phyloP scores from a whole-genome alignment of 2,329 filamentous ascomycete genomes.

The Hymenoscyphus infarciens region DNA sequence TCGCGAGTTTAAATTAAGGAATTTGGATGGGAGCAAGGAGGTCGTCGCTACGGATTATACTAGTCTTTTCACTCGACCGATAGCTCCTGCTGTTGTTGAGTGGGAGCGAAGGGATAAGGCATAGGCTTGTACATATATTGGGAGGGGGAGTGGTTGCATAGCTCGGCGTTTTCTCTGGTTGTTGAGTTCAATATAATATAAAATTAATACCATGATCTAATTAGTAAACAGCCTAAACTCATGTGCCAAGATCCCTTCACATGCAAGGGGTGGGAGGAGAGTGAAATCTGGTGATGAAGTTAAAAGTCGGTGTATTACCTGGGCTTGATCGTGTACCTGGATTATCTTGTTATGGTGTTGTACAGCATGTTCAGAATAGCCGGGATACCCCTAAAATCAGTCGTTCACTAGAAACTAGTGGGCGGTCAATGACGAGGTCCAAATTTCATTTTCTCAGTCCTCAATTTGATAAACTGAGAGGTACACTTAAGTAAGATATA shows the following conservation, averaged over 20 bases:
- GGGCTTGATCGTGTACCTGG: not conserved
- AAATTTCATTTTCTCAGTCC: too few species aligned
- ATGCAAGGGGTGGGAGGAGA: not conserved
- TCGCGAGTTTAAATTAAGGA: constrained; percentile 75
- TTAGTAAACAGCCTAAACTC: not conserved
- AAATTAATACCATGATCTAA: constrained; percentile 20
- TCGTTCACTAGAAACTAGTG: not conserved
- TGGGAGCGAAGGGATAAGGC: constrained; percentile 66
- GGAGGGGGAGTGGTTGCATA: constrained; percentile 21
- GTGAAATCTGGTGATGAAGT: not conserved
- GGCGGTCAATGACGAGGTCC: not conserved
- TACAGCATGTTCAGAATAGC: not conserved
- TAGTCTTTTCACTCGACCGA: constrained; percentile 69
- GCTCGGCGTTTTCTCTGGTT: constrained; percentile 20
- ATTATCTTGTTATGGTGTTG: constrained; percentile 1
- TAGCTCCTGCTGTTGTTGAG: constrained; percentile 66
- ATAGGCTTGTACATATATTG: constrained; percentile 9
- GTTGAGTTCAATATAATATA: constrained; percentile 9
- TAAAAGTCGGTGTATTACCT: not conserved
- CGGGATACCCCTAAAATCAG: constrained; percentile 1
- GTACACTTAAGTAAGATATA: not conserved
- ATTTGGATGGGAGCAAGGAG: constrained; percentile 64
- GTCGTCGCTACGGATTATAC: constrained; percentile 67
- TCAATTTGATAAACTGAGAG: too few species aligned
- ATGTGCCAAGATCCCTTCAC: constrained; percentile 8